These are phyloP conservation scores for Fusarium duplospermum DNA, from an alignment of 2,329 filamentous ascomycete species.

Conservation along the genomic window DNA sequence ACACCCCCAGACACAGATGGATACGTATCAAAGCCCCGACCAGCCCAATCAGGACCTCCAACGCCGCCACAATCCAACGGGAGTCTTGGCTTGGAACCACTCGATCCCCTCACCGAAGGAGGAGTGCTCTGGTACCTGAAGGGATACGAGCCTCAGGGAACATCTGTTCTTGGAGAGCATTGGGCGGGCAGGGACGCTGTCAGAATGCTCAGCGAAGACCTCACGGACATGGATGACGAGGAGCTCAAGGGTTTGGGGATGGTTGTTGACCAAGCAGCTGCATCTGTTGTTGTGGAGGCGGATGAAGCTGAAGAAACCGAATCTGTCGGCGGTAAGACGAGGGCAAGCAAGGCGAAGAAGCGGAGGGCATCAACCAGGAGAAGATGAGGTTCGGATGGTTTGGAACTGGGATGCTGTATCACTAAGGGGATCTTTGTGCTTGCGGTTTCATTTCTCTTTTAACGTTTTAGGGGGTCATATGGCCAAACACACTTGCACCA, in stretches of 20 bases:
- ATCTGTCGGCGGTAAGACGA: constrained; percentile 42
- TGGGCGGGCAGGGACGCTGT: constrained; percentile 73
- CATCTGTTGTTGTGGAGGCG: constrained; percentile 43
- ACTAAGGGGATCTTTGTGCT: constrained; percentile 21
- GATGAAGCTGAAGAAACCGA: constrained; percentile 38
- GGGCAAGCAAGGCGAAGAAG: constrained; percentile 47
- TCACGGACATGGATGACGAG: constrained; percentile 93
- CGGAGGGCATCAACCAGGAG: constrained; percentile 51
- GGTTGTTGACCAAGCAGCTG: constrained; percentile 60
- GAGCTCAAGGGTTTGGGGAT: constrained; percentile 78
- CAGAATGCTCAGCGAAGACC: constrained; percentile 80
- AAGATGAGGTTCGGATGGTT: constrained; percentile 40
- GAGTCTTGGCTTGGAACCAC: constrained; percentile 61
- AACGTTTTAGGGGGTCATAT: constrained; percentile 34
- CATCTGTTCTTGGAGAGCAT: constrained; percentile 80
- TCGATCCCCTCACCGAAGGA: constrained; percentile 73
- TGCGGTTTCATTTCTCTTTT: constrained; percentile 9
- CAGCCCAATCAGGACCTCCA: constrained; percentile 61
- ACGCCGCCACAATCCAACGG: constrained; percentile 76
- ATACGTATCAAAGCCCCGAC: constrained; percentile 51
- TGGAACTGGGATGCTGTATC: constrained; percentile 22
- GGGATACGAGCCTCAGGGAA: constrained; percentile 82
- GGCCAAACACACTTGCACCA: constrained; percentile 32
- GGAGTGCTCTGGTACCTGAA: constrained; percentile 91
- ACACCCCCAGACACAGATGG: constrained; percentile 63